These are phyloP conservation scores for Pisolithus sp. DNA, from an alignment of 768 basidiomycete species.

Conservation along the genomic window DNA sequence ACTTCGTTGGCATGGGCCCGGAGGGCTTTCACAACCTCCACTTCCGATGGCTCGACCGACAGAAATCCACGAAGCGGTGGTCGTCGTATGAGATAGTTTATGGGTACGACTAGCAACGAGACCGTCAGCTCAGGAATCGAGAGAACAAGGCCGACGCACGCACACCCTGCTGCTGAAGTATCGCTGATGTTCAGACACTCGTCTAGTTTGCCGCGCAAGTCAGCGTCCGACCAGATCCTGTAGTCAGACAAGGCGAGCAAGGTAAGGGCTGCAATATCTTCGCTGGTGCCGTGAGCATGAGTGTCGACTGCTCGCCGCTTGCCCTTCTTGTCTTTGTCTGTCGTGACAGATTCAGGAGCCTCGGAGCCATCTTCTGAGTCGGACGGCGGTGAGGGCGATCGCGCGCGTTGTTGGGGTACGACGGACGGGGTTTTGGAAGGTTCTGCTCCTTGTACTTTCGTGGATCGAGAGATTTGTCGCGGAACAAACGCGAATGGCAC, in stretches of 20 bases:
- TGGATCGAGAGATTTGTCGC: slow-evolving; percentile 36
- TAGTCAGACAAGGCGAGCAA: slow-evolving; percentile 66
- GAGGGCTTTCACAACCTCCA: slow-evolving; percentile 50
- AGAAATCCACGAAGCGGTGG: slow-evolving; percentile 23
- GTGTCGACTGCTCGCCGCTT: slow-evolving; percentile 16
- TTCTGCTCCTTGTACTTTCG: slow-evolving; percentile 18
- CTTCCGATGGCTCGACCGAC: slow-evolving; percentile 31
- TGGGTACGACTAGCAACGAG: slow-evolving; percentile 47
- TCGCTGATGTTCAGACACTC: slow-evolving; percentile 14
- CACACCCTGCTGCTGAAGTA: slow-evolving; percentile 38
- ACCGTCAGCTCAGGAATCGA: slow-evolving; percentile 8
- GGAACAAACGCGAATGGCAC: slow-evolving; percentile 42
- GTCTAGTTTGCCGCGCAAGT: slow-evolving; percentile 46
- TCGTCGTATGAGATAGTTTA: slow-evolving; percentile 46
- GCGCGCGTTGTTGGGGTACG: slow-evolving; percentile 4
- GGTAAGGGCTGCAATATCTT: slow-evolving; percentile 46
- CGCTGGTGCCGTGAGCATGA: slow-evolving; percentile 21
- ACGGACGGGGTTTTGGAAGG: slow-evolving; percentile 6
- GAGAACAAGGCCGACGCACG: slow-evolving; percentile 17
- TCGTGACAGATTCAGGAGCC: not conserved
- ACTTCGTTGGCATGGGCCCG: slow-evolving; percentile 39
- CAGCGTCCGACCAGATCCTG: slow-evolving; percentile 56
- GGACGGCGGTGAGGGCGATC: slow-evolving; percentile 4
- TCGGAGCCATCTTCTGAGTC: slow-evolving; percentile 4
- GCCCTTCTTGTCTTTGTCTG: slow-evolving; percentile 17